phyloP scores from a whole-genome alignment of 331 rosid genomes.

The Spiraea crenata region DNA sequence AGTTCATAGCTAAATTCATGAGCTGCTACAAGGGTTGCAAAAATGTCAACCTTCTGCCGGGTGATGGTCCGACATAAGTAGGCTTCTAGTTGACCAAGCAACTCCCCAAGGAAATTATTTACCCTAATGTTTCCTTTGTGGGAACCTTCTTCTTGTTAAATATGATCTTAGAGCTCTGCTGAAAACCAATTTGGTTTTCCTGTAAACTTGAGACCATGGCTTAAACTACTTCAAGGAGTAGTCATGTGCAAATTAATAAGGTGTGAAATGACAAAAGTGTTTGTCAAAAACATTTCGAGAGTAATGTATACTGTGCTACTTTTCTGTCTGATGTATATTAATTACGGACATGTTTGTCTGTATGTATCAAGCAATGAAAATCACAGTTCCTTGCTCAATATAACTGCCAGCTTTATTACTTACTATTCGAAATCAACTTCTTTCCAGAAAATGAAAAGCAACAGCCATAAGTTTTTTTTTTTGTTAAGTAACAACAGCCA shows the following conservation, averaged over 20 bases:
- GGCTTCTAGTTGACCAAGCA: neutral
- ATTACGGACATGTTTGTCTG: no score
- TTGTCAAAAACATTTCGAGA: neutral
- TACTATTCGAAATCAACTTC: no score
- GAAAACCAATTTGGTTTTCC: neutral
- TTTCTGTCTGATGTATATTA: neutral
- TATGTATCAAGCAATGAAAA: neutral
- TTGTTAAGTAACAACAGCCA: no score
- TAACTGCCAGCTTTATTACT: no score
- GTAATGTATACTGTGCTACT: neutral
- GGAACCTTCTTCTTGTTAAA: neutral
- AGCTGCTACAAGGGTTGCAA: slow-evolving; percentile 36
- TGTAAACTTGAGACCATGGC: neutral
- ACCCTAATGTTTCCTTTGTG: neutral
- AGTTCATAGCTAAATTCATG: slow-evolving; percentile 53
- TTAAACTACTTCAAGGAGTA: neutral
- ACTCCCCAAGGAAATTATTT: neutral
- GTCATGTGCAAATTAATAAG: neutral
- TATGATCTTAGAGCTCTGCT: neutral
- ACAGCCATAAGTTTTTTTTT: no score
- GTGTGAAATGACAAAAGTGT: neutral
- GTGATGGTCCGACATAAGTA: neutral
- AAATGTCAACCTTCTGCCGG: slow-evolving; percentile 7
- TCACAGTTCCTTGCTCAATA: neutral
- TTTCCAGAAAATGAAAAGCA: no score